These are phyloP conservation scores for Chaetomiaceae sp. DNA, from an alignment of 2,329 filamentous ascomycete genomes.

Conservation along the genomic window DNA sequence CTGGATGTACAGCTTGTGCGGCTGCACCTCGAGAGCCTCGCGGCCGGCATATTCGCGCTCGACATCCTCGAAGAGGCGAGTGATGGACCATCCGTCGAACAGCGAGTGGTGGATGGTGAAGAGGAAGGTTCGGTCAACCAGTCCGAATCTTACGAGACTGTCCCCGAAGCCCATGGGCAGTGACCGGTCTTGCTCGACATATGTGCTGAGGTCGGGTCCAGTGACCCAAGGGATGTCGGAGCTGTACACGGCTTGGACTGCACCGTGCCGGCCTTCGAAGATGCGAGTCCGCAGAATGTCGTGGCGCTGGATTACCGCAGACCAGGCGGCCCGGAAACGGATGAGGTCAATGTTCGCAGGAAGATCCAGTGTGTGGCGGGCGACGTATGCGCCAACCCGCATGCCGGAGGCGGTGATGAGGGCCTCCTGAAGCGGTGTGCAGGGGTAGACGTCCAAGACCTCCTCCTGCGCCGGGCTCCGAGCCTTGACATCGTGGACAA, in stretches of 20 bases:
- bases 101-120: constrained; percentile 13
- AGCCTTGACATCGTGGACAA: constrained; percentile 2
- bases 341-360: constrained; percentile 1
- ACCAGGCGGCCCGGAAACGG: constrained; percentile 11
- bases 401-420: constrained; percentile 8
- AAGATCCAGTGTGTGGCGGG: constrained; percentile 3
- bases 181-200: not conserved
- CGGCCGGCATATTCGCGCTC: constrained; percentile 9
- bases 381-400: constrained; percentile 7
- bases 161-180: constrained; percentile 12
- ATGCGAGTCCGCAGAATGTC: constrained; percentile 10
- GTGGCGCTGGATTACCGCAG: not conserved
- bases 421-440: constrained; percentile 12
- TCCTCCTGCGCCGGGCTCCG: not conserved
- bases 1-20: constrained; percentile 7
- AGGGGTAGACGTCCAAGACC: constrained; percentile 11
- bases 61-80: constrained; percentile 7
- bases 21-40: not conserved
- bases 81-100: constrained; percentile 15
- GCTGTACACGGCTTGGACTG: constrained; percentile 5
- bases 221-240: not conserved
- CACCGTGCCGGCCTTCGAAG: constrained; percentile 3
- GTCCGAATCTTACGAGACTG: constrained; percentile 2
- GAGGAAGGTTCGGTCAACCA: constrained; percentile 5
- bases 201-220: not conserved